phyloP scores from a whole-genome alignment of 176 grass and related monocot genomes.

The Oryza australiensis region DNA sequence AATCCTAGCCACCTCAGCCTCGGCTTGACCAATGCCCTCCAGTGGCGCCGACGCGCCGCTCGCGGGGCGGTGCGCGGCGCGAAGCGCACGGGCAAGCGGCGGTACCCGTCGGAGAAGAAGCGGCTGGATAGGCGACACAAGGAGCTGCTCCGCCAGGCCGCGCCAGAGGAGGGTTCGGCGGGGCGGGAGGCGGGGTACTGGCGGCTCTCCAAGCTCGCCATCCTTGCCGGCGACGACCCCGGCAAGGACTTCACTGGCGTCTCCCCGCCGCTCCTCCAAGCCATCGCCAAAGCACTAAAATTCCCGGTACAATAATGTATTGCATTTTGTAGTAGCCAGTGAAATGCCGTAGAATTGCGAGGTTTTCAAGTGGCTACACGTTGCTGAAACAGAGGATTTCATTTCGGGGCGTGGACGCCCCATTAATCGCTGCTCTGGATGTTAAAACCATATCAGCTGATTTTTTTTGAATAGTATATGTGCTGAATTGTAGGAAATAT shows the following conservation, averaged over 20 bases:
- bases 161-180: conserved; percentile 41
- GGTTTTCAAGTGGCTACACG: background rate
- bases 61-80: conserved; percentile 49
- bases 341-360: background rate
- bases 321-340: background rate
- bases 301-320: conserved; percentile 57
- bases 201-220: conserved; percentile 79
- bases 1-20: conserved; percentile 13
- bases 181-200: conserved; percentile 67
- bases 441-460: too few relatives aligned
- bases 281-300: conserved; percentile 87
- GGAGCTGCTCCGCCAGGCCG: conserved; percentile 40
- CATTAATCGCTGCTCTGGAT: background rate
- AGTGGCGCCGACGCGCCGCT: conserved; percentile 31
- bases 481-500: background rate
- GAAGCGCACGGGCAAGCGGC: conserved; percentile 77
- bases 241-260: conserved; percentile 80
- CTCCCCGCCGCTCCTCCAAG: conserved; percentile 77
- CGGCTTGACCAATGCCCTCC: background rate
- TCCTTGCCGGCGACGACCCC: conserved; percentile 77
- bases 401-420: background rate
- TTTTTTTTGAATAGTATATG: too few relatives aligned
- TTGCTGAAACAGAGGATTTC: conserved; percentile 6
- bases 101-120: conserved; percentile 99
- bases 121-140: conserved; percentile 53